These are phyloP conservation scores for Aspergillus persii DNA, from an alignment of 2,329 filamentous ascomycete genomes.

Conservation along the genomic window DNA sequence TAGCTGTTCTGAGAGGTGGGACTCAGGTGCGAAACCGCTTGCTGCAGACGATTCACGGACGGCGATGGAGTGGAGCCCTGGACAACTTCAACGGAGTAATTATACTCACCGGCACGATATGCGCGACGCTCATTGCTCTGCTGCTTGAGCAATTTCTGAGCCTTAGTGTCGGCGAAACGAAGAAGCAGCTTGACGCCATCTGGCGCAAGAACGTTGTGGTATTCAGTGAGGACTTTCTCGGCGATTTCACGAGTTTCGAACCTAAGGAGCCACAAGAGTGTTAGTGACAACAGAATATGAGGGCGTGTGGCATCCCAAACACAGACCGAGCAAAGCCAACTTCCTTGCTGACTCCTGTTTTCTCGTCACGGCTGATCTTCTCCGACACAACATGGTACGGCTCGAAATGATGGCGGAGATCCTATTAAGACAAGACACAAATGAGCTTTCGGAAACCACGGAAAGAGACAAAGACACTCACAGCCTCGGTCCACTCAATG, in stretches of 20 bases:
- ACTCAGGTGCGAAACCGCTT: slow-evolving; percentile 40
- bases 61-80: slow-evolving; percentile 46
- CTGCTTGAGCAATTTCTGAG: slow-evolving; percentile 95
- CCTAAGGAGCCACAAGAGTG: slow-evolving; percentile 47
- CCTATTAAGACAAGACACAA: slow-evolving; percentile 47
- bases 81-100: slow-evolving; percentile 53
- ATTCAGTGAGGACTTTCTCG: slow-evolving; percentile 82
- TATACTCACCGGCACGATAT: slow-evolving; percentile 95
- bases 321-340: slow-evolving; percentile 91
- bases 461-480: slow-evolving; percentile 42
- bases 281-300: background rate
- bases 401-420: slow-evolving; percentile 65
- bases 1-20: slow-evolving; percentile 44
- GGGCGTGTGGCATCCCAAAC: slow-evolving; percentile 2
- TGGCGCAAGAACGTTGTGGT: slow-evolving; percentile 75
- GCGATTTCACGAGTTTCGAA: slow-evolving; percentile 89
- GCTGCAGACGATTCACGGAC: slow-evolving; percentile 40
- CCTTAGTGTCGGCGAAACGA: slow-evolving; percentile 93
- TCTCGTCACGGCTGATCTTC: slow-evolving; percentile 88
- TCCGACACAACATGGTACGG: slow-evolving; percentile 74
- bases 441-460: background rate
- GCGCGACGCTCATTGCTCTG: slow-evolving; percentile 92
- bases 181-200: slow-evolving; percentile 86
- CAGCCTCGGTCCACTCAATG: slow-evolving; percentile 85
- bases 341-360: slow-evolving; percentile 84